Base-by-base conservation (phyloP, 2,329 filamentous ascomycete species). In the Phaeoacremonium minimum region DNA sequence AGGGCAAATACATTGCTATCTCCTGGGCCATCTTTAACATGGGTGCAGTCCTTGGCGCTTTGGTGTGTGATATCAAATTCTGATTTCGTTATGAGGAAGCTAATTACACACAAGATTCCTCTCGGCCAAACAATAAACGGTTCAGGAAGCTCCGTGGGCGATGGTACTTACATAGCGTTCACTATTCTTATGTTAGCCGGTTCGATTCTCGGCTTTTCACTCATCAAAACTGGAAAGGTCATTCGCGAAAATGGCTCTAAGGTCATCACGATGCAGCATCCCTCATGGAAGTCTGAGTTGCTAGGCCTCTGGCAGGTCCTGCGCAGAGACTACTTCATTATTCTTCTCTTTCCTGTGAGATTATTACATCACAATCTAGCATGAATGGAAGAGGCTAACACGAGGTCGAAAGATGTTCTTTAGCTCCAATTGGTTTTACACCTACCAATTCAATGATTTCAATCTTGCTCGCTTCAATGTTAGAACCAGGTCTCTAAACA, bases 151-250 rank as follows among this genome's bases (percentile, higher is more conserved):
- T 12, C 56, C n/a, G 74, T 78, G 31, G 67, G 52, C 33, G 77
- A 83, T 49, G 81, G 80, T 30, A 86, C 83, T n/a, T 87, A 86
- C 49, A 76, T 86, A 40, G 82, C 77, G 26, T 86, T 87, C 61
- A 71, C 86, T 43, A 64, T 85, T 26, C 69, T 87, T 43, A 85
- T 83, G 57, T 67, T 80, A 30, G 45, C 69, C 19, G 83, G 83
- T 33, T 80, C 79, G 39, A 51, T 67, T 18, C 64, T 85, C 8
- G 69, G 77, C 28, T 77, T 75, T 59, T 60, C 64, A 15, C 66
- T 85, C 3, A 72, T 75, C 30, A 72, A 84, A 46, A 76, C 79
- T 22, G 75, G 71, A 46, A 69, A 75, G 22, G 22, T 26, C 22
- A 26, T 26, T 26, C 80, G 83, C 44, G 58, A 62, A 13, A 80